phyloP scores from a whole-genome alignment of 2,329 filamentous ascomycete genomes.

The Trichothecium roseum region DNA sequence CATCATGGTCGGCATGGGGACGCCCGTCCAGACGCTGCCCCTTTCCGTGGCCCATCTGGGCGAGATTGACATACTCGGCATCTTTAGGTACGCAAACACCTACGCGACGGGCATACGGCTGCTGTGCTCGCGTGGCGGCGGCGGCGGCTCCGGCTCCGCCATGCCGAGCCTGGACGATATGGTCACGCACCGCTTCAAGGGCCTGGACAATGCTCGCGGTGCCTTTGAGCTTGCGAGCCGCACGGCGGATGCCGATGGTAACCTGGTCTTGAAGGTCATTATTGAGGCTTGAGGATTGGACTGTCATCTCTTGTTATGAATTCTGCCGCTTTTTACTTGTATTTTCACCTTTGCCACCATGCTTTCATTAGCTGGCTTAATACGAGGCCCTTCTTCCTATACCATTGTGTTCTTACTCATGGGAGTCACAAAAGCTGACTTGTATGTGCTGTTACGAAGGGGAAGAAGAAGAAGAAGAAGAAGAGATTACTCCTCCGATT shows the following conservation, averaged over 20 bases:
- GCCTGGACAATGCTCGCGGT: slow-evolving; percentile 47
- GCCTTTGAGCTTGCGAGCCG: slow-evolving; percentile 63
- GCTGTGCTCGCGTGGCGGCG: slow-evolving; percentile 35
- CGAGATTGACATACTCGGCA: slow-evolving; percentile 69
- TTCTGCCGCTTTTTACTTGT: too few species aligned
- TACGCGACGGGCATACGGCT: slow-evolving; percentile 60
- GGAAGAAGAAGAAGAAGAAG: too few species aligned
- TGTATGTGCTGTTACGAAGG: too few species aligned
- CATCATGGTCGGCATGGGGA: slow-evolving; percentile 73
- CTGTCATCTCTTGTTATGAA: not conserved
- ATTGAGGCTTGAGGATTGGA: slow-evolving; percentile 33
- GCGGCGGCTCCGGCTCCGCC: slow-evolving; percentile 12
- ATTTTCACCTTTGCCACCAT: too few species aligned
- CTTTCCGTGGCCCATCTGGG: slow-evolving; percentile 62
- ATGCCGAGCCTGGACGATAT: slow-evolving; percentile 55
- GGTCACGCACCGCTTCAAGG: slow-evolving; percentile 63
- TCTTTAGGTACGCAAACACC: slow-evolving; percentile 69
- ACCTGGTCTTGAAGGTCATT: slow-evolving; percentile 63
- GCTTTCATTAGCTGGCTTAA: too few species aligned
- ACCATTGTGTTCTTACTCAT: too few species aligned
- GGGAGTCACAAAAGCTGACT: too few species aligned
- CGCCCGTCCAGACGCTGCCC: slow-evolving; percentile 63
- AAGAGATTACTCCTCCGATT: too few species aligned
- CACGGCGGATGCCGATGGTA: slow-evolving; percentile 57
- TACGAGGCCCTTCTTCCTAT: too few species aligned